A percentile compares a stretch with the other conserved stretches of the same genome.
Conservation (phyloP, 257 asterid species). For the Solanum verrucosum region DNA sequence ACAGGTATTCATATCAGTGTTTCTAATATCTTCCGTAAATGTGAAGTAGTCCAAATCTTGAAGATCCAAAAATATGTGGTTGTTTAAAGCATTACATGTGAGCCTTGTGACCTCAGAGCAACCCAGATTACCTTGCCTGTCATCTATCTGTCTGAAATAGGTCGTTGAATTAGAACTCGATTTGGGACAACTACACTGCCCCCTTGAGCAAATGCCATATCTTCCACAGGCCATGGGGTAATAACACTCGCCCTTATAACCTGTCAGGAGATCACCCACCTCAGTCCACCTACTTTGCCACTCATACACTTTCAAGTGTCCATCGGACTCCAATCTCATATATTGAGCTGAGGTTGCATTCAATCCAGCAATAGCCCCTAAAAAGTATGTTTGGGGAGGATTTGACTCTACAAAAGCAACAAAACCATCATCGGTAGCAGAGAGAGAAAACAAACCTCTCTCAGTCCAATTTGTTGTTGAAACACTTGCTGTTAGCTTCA, state of each 20-base stretch:
- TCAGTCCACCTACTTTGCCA: constrained; percentile 22
- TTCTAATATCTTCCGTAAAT: background rate
- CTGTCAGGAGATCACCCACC: constrained; percentile 15
- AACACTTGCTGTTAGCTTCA: constrained; percentile 20
- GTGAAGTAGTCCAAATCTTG: constrained; percentile 20
- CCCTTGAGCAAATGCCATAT: constrained; percentile 26
- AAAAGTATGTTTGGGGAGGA: constrained; percentile 23
- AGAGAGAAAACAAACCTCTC: constrained; percentile 13
- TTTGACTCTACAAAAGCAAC: constrained; percentile 8
- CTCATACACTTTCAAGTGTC: constrained; percentile 31
- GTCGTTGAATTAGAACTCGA: background rate
- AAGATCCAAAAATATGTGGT: constrained; percentile 25
- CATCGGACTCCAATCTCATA: constrained; percentile 27
- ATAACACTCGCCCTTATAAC: constrained; percentile 9
- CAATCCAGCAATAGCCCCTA: fast-evolving
- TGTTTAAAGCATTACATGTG: constrained; percentile 7
- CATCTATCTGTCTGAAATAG: constrained; percentile 14
- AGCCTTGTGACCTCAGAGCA: constrained; percentile 25
- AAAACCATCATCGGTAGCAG: constrained; percentile 10
- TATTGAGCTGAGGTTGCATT: constrained; percentile 24
- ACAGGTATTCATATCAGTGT: constrained; percentile 10
- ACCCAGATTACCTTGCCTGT: constrained; percentile 26
- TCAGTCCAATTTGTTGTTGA: constrained; percentile 23
- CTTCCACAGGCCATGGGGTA: constrained; percentile 41
- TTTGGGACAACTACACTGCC: constrained; percentile 35